Base-by-base conservation (phyloP, 2,329 filamentous ascomycete species). In the Cercospora sp. region DNA sequence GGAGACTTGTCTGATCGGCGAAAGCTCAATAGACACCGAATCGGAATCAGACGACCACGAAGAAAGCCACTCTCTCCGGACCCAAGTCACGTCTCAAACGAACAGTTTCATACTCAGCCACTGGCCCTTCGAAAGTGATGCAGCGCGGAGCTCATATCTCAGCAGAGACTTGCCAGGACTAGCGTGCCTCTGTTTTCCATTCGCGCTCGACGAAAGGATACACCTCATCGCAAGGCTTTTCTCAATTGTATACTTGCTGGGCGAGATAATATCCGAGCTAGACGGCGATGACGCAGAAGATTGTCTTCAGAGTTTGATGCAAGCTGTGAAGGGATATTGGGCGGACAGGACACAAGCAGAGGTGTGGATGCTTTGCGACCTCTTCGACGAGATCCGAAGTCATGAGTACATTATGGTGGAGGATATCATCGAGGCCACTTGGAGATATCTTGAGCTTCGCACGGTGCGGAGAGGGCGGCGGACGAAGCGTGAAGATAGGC, bases 291-390 rank as follows among this genome's bases (percentile, higher is more conserved):
- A 67, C 10, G 67, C 64, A 16, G 61, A 67, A 61, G 67, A 66
- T 5, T 69, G 61, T 59, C 55, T 69, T 2, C 13, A 57, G 8
- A 63, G 61, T 55, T 37, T 69, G 16, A 62, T 64, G 60, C 59
- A 69, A 53, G 61, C 67, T 18, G 61, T 61, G n/a, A 67, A 65
- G 45, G 67, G 67, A 5, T 69, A 69, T 30, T 69, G 67, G 67
- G 43, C 61, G n/a, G 61, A 69, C 43, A 26, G 60, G n/a, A 58
- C 40, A n/a, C 60, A 65, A 34, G 53, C 67, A 37, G 43, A 60
- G 16, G 61, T 62, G 1, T 69, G 67, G 61, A 65, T 69, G 65
- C 57, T 69, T 10, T 67, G 65, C 53, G 59, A 69, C 26, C 18
- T 69, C 1, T 65, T 69, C n/a, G 67, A 67, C 21, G 67, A 69